phyloP scores from a whole-genome alignment of 169 alveolate genomes.

The Plasmodium relictum region DNA sequence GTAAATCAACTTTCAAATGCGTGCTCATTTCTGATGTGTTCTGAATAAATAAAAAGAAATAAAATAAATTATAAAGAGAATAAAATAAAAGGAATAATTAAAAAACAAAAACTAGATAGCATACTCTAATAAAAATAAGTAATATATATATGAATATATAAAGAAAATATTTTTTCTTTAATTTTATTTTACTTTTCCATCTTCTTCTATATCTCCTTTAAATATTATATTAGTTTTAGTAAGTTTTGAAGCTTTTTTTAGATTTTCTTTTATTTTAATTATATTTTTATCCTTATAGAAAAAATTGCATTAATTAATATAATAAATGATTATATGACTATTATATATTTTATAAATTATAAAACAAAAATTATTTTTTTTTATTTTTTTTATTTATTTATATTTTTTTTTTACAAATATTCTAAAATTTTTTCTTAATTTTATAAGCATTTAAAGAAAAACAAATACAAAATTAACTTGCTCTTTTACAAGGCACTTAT shows the following conservation, averaged over 20 bases:
- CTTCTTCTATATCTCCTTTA: not conserved
- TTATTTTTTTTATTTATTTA: not conserved
- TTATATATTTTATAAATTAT: not conserved
- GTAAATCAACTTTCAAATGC: conserved; percentile 24
- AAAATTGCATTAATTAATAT: not conserved
- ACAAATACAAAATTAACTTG: not conserved
- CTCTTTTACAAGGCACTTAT: not conserved
- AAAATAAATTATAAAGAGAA: not conserved
- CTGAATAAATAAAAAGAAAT: not conserved
- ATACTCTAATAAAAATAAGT: not conserved
- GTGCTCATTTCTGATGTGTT: conserved; percentile 21
- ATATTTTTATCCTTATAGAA: conserved; percentile 49
- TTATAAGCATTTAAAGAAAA: no score
- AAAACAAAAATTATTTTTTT: not conserved
- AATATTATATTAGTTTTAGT: conserved; percentile 33
- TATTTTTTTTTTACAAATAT: no score
- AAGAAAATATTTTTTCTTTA: not conserved
- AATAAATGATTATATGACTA: not conserved
- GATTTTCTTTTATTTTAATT: conserved; percentile 47
- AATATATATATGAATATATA: not conserved
- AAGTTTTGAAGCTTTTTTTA: conserved; percentile 48
- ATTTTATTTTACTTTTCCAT: not conserved
- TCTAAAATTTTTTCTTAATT: no score
- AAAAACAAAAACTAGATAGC: not conserved
- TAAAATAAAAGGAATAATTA: not conserved